Evolutionary conservation across 768 basidiomycete genomes (phyloP).

Genomic region (Boletus rubescentipes): DNA sequence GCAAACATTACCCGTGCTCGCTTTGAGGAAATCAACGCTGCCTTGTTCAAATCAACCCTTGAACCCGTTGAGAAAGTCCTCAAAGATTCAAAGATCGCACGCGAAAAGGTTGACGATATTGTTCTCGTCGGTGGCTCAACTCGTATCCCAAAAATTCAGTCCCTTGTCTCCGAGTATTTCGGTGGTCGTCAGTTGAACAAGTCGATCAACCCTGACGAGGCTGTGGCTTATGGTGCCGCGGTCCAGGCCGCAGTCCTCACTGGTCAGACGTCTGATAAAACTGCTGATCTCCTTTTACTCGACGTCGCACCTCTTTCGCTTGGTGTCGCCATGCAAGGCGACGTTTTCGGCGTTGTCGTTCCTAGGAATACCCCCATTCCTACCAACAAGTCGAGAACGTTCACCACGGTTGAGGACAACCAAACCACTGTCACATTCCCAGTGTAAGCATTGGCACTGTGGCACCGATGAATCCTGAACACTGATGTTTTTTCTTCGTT

Average conservation of each 20-base stretch:
- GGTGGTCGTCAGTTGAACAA: constrained; percentile 98
- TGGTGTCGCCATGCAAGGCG: constrained; percentile 99
- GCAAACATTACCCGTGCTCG: constrained; percentile 99
- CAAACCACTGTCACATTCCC: constrained; percentile 99
- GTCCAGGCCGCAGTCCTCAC: constrained; percentile 99
- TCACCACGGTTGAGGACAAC: constrained; percentile 99
- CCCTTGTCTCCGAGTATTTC: constrained; percentile 98
- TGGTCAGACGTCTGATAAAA: constrained; percentile 98
- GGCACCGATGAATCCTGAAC: not conserved
- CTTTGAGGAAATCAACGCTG: constrained; percentile 99
- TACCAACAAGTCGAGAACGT: constrained; percentile 97
- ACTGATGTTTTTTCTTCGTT: constrained; percentile 12
- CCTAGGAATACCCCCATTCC: constrained; percentile 99
- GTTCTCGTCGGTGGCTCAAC: constrained; percentile 99
- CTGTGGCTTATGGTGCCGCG: constrained; percentile 99
- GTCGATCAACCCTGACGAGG: constrained; percentile 99
- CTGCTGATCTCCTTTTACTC: constrained; percentile 95
- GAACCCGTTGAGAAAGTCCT: constrained; percentile 99
- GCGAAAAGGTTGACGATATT: constrained; percentile 97
- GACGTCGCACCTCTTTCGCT: constrained; percentile 98
- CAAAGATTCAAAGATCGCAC: constrained; percentile 97
- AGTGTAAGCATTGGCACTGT: constrained; percentile 53
- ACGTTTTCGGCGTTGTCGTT: constrained; percentile 99
- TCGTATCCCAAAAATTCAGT: constrained; percentile 99
- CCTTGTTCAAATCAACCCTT: constrained; percentile 93